Evolutionary conservation across 2,329 filamentous ascomycete species (phyloP).

Genomic region (Dactylonectria estremocensis): DNA sequence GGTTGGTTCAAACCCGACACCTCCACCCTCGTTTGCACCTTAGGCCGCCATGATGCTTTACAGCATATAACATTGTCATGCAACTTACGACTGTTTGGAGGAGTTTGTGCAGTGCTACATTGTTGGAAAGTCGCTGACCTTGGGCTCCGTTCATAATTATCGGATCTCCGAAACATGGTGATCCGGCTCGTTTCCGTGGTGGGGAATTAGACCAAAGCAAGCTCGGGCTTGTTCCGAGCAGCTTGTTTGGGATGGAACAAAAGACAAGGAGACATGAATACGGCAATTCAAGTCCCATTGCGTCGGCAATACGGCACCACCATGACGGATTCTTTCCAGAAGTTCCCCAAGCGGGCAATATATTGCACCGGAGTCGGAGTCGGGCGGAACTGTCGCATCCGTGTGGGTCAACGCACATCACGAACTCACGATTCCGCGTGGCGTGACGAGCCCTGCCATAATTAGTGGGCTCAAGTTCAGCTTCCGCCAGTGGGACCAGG

Average conservation of each 20-base stretch:
- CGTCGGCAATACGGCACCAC: neutral
- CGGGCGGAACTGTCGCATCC: neutral
- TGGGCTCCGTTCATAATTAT: too few relatives aligned
- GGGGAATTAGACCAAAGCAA: too few relatives aligned
- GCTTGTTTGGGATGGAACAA: neutral
- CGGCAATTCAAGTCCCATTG: neutral
- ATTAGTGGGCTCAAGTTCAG: slow-evolving; percentile 17
- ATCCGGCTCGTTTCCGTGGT: too few relatives aligned
- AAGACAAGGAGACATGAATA: neutral
- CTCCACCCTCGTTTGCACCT: too few relatives aligned
- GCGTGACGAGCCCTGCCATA: neutral
- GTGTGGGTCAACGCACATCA: neutral
- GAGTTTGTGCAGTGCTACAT: too few relatives aligned
- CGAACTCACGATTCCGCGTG: neutral
- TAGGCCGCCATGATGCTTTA: too few relatives aligned
- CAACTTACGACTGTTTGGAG: too few relatives aligned
- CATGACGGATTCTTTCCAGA: neutral
- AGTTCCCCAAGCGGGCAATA: slow-evolving; percentile 18
- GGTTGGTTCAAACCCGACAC: too few relatives aligned
- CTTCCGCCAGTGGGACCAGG: slow-evolving; percentile 28
- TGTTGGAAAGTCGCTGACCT: too few relatives aligned
- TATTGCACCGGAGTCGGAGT: slow-evolving; percentile 20
- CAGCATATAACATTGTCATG: too few relatives aligned
- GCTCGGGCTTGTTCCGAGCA: too few relatives aligned
- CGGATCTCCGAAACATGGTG: too few relatives aligned